Conservation (phyloP, 441 rosid genomes). For the Syzygium malaccense region DNA sequence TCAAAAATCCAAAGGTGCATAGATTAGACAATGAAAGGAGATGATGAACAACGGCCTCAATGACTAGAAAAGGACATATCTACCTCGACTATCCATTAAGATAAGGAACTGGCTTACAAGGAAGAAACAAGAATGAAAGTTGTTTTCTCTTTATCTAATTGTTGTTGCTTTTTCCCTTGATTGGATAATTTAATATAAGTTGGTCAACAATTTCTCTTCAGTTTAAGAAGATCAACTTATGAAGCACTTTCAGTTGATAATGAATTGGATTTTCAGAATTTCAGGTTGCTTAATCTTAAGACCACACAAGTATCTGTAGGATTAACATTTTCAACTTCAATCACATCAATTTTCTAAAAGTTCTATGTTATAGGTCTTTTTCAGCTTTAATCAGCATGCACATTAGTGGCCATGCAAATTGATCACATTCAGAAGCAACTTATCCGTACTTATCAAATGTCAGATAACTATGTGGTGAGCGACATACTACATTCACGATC, state of each 20-base stretch:
- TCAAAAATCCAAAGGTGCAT: background rate
- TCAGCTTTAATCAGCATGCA: background rate
- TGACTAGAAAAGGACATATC: background rate
- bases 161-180: background rate
- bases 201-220: background rate
- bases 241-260: background rate
- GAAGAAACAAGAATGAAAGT: background rate
- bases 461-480: background rate
- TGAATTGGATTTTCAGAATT: background rate
- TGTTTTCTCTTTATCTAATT: background rate
- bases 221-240: background rate
- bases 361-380: background rate
- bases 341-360: background rate
- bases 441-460: background rate
- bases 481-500: background rate
- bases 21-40: background rate
- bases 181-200: background rate
- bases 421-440: background rate
- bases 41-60: background rate
- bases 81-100: background rate
- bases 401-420: background rate
- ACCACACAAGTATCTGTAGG: background rate
- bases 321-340: background rate
- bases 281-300: background rate
- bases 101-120: background rate